Base-by-base conservation (phyloP, 2,329 filamentous ascomycete species). In the Scytalidium lignicola region DNA sequence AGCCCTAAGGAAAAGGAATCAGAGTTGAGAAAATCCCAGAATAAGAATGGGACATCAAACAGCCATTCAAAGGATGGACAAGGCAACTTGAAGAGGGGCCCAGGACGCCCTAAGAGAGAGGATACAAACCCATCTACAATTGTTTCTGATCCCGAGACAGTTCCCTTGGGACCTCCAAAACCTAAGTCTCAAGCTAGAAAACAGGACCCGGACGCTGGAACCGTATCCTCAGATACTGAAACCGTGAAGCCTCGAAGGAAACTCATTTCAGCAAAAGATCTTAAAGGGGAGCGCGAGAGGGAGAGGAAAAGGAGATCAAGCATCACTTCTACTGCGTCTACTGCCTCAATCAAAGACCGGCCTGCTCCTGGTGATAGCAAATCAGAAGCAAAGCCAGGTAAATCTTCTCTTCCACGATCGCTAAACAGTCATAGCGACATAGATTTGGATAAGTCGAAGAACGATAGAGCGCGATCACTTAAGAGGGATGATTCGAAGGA, bases 401-500 rank as follows among this genome's bases (percentile, higher is more conserved):
- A 52, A 19, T 49, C 51, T 32, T 60, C 50, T 41, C 23, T 59
- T 17, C 47, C 58, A 28, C 56, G 55, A 21, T 47, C 17, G 19
- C 46, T 50, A n/a, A 41, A 49, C 8, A 55, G 48, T 43, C 58
- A 59, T 3, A 46, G 49, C 29, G 57, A 62, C 22, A 43, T 44
- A 26, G 46, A 43, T 12, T 49, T 50, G n/a, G 62, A 64, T 15
- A 59, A 55, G 48, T 47, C 51, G 19, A 54, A 58, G 21, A 55
- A 56, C 40, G 79, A 83, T 53, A 72, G 79, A 46, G 77, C 80
- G 19, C 81, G 83, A 58, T 76, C 79, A 17, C 63, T 83, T 12
- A 84, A 81, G 60, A 72, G 79, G 50, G 80, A 85, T 52, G 79
- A 82, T 53, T 80, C 79, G 3, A 74, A 74, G 46, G 81, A 85